Evolutionary conservation across 768 basidiomycete genomes (phyloP), one percentile per base, ranked within the genome.

Genomic region (Jaapia argillacea): DNA sequence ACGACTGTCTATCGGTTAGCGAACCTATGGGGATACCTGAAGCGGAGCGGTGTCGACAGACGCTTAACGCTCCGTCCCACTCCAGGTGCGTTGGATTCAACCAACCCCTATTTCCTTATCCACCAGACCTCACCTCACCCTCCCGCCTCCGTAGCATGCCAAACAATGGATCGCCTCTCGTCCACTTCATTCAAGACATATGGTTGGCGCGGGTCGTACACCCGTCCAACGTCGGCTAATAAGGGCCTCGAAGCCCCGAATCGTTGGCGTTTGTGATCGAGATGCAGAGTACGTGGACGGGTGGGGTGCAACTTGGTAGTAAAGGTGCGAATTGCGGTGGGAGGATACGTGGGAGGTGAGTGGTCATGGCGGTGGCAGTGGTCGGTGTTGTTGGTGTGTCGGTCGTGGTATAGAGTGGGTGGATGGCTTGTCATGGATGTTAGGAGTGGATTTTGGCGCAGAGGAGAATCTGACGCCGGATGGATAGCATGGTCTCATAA

Each of bases 151-250:
- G 48, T 2, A 45, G 23, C 27, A 43, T 44, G 2, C 21, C 43
- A 12, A 42, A 47, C 27, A 28, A 20, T 38, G 37, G n/a, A 14
- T 37, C n/a, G n/a, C n/a, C 46, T 14, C 38, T 71, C 36, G 51
- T 49, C 18, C 77, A 82, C 52, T 71, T 85, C 48, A 70, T 68
- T 0, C n/a, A 48, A 6, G 63, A 77, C 28, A 81, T 85, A 2
- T 85, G 81, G 78, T 60, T 89, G 21, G 67, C 64, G 4, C 85
- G 85, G 4, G 86, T 90, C 14, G 85, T 85, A 3, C 67, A 93
- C 54, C 89, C 90, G 0, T 57, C 81, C 42, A 56, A 65, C 2
- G 79, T 69, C 52, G 63, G 65, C 0, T 7, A 48, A 1, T 45
- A 72, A 46, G 81, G 83, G 0, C 45, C 59, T 0, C 18, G 74